Evolutionary conservation across 257 asterid species (phyloP), one percentile per base, ranked within the genome.

Genomic region (Fraxinus quadrangulata): DNA sequence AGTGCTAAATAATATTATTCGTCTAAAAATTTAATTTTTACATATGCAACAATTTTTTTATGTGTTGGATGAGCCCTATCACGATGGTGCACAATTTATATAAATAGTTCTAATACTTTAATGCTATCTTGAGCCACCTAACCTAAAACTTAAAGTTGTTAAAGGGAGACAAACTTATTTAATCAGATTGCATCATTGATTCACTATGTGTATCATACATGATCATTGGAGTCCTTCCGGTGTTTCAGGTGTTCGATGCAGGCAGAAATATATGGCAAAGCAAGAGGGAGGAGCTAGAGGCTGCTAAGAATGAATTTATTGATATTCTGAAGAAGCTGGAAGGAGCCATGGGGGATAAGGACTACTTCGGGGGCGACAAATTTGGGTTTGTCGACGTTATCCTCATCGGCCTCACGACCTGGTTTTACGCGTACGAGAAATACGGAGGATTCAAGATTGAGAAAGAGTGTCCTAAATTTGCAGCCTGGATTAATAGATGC

Each of bases 341-440:
- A 75, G 96, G 97, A 65, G 94, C 92, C 26, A 49, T 91, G 81
- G 90, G 88, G 61, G 90, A 83, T 39, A 85, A 83, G 3, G 88
- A 89, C 75, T 93, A 89, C 76, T 90, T 85, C 0, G 91, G 90
- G 0, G 97, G 96, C 7, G 89, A 93, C 5, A 75, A 56, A 12
- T 90, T 91, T 26, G 96, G 94, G 39, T 89, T 84, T 3, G 75
- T 93, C 9, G 97, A 93, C 40, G 40, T 90, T 40, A 30, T 88
- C 19, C 87, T 88, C 45, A 70, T 89, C 5, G 86, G 89, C 9
- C 23, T 84, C 59, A 72, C 94, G 5, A 72, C 89, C 4, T 91
- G 98, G 98, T 91, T 91, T 81, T 68, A 24, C 2, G 83, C 91
- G 6, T 91, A 84, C 34, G 98, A 93, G 82, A 84, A 82, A 72